These are phyloP conservation scores for Eutrema salsugineum DNA, from an alignment of 441 rosid species.

Conservation along the genomic window DNA sequence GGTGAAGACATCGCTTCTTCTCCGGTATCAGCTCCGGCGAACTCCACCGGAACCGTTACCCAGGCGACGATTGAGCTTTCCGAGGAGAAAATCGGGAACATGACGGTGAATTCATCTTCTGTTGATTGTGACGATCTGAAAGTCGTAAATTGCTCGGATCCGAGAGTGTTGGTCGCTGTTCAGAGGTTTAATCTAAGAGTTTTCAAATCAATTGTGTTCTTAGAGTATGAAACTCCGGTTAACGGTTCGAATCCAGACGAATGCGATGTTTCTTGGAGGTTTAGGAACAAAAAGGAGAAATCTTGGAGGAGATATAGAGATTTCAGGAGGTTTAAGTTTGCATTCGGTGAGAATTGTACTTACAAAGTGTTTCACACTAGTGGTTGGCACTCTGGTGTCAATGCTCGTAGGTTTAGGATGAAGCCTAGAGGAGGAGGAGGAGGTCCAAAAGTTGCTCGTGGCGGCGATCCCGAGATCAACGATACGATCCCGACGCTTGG, in stretches of 20 bases:
- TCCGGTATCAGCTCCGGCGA: conserved; percentile 34
- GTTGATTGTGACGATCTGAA: conserved; percentile 54
- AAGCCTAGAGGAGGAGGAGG: conserved; percentile 32
- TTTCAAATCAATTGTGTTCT: conserved; percentile 69
- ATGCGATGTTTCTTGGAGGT: conserved; percentile 92
- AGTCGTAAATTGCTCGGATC: conserved; percentile 84
- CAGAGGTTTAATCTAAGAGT: conserved; percentile 72
- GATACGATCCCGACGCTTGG: conserved; percentile 81
- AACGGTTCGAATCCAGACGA: conserved; percentile 67
- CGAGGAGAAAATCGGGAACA: conserved; percentile 46
- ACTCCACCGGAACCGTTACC: conserved; percentile 42
- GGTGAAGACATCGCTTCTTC: conserved; percentile 68
- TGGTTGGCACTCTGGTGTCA: conserved; percentile 88
- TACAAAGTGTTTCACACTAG: conserved; percentile 54
- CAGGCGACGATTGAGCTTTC: conserved; percentile 62
- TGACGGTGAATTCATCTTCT: conserved; percentile 39
- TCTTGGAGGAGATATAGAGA: conserved; percentile 93
- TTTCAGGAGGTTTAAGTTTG: conserved; percentile 84
- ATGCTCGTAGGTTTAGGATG: conserved; percentile 60
- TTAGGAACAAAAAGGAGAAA: conserved; percentile 88
- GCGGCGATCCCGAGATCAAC: conserved; percentile 74
- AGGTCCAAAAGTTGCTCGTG: conserved; percentile 33
- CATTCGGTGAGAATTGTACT: conserved; percentile 58
- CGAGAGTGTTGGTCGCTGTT: conserved; percentile 58
- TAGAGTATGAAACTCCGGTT: conserved; percentile 76